A percentile compares a stretch with the other conserved stretches of the same genome.
Conservation (phyloP, 768 basidiomycete species). For the Leucocoprinus sp. region DNA sequence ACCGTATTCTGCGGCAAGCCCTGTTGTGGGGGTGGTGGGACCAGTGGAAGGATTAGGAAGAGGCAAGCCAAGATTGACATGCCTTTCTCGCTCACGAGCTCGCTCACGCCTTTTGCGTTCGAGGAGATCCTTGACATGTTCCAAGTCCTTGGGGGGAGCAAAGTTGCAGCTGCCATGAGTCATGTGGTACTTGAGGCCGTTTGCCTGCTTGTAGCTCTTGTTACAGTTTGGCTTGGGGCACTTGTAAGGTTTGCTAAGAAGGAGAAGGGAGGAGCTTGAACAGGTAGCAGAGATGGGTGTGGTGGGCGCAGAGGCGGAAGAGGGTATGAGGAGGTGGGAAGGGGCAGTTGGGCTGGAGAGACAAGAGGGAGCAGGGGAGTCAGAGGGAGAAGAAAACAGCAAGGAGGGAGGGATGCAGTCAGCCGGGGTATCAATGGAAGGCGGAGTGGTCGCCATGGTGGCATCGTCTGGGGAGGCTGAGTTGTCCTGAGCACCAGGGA, state of each 20-base stretch:
- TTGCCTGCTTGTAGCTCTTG: slow-evolving; percentile 94
- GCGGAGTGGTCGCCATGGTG: slow-evolving; percentile 16
- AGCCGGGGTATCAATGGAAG: slow-evolving; percentile 18
- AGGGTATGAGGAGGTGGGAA: slow-evolving; percentile 10
- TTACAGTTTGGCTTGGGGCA: slow-evolving; percentile 95
- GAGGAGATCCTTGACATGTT: slow-evolving; percentile 66
- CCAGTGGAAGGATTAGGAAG: slow-evolving; percentile 3
- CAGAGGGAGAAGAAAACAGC: slow-evolving; percentile 44
- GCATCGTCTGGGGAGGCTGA: slow-evolving; percentile 30
- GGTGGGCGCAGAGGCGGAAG: slow-evolving; percentile 14
- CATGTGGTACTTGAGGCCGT: slow-evolving; percentile 91
- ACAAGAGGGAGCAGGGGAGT: slow-evolving; percentile 42
- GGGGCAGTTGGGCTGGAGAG: slow-evolving; percentile 20
- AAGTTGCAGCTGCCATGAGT: slow-evolving; percentile 92
- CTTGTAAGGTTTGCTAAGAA: slow-evolving; percentile 78
- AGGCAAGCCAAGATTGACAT: slow-evolving; percentile 17
- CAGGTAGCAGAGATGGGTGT: slow-evolving; percentile 15
- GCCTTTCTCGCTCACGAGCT: slow-evolving; percentile 18
- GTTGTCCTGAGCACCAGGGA: slow-evolving; percentile 50
- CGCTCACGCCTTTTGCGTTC: slow-evolving; percentile 43
- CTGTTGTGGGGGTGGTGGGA: slow-evolving; percentile 1
- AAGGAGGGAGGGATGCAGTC: slow-evolving; percentile 60
- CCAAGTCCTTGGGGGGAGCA: slow-evolving; percentile 79
- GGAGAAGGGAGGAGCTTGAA: slow-evolving; percentile 49
- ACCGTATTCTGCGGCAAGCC: slow-evolving; percentile 9